Evolutionary conservation across 208 protist genomes (phyloP), one percentile per base, ranked within the genome.

Genomic region (Borovskyia barvae): DNA sequence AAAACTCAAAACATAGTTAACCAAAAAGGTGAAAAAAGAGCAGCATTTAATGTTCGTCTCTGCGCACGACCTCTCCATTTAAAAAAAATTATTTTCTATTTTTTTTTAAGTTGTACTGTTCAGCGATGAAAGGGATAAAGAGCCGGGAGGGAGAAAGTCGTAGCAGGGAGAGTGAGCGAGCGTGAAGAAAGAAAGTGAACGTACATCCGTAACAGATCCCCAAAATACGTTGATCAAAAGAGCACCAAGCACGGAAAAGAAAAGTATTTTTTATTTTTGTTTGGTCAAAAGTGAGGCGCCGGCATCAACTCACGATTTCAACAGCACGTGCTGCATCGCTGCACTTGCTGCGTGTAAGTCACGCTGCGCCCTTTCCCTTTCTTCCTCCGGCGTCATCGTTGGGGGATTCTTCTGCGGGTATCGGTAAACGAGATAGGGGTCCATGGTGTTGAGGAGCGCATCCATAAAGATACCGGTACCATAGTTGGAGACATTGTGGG

Each of bases 401-500:
- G 30, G 3, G 0, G 45, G 57, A 39, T 72, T 32, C 57, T 71
- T 60, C 11, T 46, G 33, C 7, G 52, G 48, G 52, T 71, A 77
- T 22, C 46, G 46, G 66, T 73, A 32, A 4, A 66, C 48, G 14
- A 78, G 50, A 19, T 82, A 82, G 22, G 64, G 53, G 32, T 82
- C 70, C 80, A 82, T 82, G 1, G 76, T 85, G 48, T 75, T 75
- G 49, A 75, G 47, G 2, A 83, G 43, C 20, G 62, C 66, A 43
- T 87, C 80, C 69, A 83, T 82, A 28, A 68, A 65, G 22, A 79
- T 51, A 24, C 59, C 62, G 7, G 53, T 42, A 25, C 78, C 77
- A 55, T 79, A 89, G 66, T 85, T 83, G 15, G 69, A 71, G 15
- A 72, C 61, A 60, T 89, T 89, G 68, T 74, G 57, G 9, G 77